A percentile compares a stretch with the other conserved stretches of the same genome.
These are phyloP conservation scores for Rubia balearica DNA, from an alignment of 305 asterid genomes.

Conservation along the genomic window DNA sequence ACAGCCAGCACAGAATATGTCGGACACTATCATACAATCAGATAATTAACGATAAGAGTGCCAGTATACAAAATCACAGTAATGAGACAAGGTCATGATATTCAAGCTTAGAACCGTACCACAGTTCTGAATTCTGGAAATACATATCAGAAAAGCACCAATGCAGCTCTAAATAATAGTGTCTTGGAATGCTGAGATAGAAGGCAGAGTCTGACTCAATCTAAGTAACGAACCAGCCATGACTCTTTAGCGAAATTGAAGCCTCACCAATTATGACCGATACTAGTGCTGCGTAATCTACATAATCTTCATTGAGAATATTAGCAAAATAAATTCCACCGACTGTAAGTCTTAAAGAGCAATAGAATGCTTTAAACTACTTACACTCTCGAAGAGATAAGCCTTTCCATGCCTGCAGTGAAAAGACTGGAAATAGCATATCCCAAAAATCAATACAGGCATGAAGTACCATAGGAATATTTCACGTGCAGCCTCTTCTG, in stretches of 20 bases:
- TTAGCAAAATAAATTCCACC: not conserved
- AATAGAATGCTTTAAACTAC: slow-evolving; percentile 21
- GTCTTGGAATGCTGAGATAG: no score
- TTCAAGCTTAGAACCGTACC: not conserved
- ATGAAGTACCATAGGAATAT: not conserved
- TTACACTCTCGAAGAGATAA: slow-evolving; percentile 86
- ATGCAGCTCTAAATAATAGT: no score
- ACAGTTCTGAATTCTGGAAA: not conserved
- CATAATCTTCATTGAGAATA: not conserved
- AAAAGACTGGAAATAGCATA: slow-evolving; percentile 47
- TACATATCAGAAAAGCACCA: not conserved
- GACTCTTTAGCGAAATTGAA: not conserved
- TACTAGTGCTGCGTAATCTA: no score
- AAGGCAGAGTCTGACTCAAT: not conserved
- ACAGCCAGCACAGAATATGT: slow-evolving; percentile 66
- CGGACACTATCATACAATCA: slow-evolving; percentile 37
- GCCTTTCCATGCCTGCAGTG: slow-evolving; percentile 69
- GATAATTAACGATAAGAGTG: not conserved
- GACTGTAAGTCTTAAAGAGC: not conserved
- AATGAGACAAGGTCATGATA: not conserved
- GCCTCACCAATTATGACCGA: not conserved
- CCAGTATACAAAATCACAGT: not conserved
- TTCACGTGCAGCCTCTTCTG: no score
- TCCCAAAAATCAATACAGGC: not conserved
- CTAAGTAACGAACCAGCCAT: not conserved